Evolutionary conservation across 1,284 basidiomycete species (phyloP).

Genomic region (Microbotryum violaceum): DNA sequence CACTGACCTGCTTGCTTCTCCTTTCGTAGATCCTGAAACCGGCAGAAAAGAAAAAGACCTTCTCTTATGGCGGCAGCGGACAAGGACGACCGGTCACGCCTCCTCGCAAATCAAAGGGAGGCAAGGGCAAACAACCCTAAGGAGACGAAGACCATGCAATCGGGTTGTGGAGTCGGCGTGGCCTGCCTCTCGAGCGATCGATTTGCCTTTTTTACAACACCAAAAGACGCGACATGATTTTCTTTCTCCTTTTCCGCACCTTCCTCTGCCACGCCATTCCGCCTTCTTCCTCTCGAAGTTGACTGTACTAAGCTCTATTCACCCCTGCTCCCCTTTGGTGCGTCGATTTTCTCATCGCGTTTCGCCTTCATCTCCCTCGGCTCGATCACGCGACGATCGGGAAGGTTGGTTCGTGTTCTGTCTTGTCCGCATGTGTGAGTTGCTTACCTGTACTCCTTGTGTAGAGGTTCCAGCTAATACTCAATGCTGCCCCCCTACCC

Average conservation of each 20-base stretch:
- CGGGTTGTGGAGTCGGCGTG: no score
- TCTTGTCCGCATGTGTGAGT: no score
- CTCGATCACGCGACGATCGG: no score
- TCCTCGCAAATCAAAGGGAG: conserved; percentile 48
- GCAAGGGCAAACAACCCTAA: conserved; percentile 32
- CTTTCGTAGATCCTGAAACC: conserved; percentile 81
- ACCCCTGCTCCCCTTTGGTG: background rate
- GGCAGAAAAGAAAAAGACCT: conserved; percentile 96
- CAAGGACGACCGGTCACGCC: conserved; percentile 50
- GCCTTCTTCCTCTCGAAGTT: background rate
- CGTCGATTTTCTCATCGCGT: background rate
- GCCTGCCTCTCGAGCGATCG: background rate
- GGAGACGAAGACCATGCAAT: background rate
- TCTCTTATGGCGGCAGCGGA: conserved; percentile 41
- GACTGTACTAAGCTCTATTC: background rate
- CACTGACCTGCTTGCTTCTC: background rate
- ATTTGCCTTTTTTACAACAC: background rate
- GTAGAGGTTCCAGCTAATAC: no score
- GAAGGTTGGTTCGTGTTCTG: no score
- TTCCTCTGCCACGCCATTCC: background rate
- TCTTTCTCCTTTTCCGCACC: background rate
- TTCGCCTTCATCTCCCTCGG: background rate
- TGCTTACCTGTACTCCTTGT: no score
- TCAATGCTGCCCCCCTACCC: no score
- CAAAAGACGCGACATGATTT: background rate